Conservation (phyloP, 495 filamentous ascomycete genomes). For the Hypoxylon rickii region DNA sequence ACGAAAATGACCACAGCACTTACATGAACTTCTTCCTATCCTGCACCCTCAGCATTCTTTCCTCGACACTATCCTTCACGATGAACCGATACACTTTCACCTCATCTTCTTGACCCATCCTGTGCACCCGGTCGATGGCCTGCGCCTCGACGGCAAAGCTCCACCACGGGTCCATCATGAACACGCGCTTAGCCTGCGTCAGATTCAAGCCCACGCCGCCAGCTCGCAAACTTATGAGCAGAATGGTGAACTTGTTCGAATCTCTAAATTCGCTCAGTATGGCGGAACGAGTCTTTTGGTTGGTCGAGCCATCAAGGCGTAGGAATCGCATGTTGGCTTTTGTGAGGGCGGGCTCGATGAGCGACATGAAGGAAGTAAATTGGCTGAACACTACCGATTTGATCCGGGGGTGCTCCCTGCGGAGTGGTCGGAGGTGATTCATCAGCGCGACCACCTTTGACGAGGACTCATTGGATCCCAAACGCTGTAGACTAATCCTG, state of each 20-base stretch:
- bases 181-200: conserved; percentile 84
- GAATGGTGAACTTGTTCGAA: conserved; percentile 57
- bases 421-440: conserved; percentile 69
- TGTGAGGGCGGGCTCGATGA: conserved; percentile 78
- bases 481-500: conserved; percentile 79
- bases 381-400: conserved; percentile 96
- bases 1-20: conserved; percentile 42
- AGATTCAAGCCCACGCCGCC: conserved; percentile 95
- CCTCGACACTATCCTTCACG: conserved; percentile 87
- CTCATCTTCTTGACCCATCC: conserved; percentile 91
- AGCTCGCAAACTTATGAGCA: conserved; percentile 84
- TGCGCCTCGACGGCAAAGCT: conserved; percentile 95
- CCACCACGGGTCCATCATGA: conserved; percentile 99
- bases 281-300: conserved; percentile 78
- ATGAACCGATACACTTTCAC: conserved; percentile 87
- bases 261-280: conserved; percentile 73
- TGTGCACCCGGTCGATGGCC: conserved; percentile 97
- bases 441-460: conserved; percentile 86
- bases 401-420: conserved; percentile 62
- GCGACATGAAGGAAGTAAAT: conserved; percentile 93
- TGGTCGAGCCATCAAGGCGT: conserved; percentile 88
- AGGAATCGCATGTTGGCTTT: conserved; percentile 75
- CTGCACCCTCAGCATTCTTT: conserved; percentile 91
- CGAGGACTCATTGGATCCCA: conserved; percentile 73
- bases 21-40: conserved; percentile 95